Evolutionary conservation across 2,329 filamentous ascomycete genomes (phyloP).

Genomic region (Periglandula ipomoeae): DNA sequence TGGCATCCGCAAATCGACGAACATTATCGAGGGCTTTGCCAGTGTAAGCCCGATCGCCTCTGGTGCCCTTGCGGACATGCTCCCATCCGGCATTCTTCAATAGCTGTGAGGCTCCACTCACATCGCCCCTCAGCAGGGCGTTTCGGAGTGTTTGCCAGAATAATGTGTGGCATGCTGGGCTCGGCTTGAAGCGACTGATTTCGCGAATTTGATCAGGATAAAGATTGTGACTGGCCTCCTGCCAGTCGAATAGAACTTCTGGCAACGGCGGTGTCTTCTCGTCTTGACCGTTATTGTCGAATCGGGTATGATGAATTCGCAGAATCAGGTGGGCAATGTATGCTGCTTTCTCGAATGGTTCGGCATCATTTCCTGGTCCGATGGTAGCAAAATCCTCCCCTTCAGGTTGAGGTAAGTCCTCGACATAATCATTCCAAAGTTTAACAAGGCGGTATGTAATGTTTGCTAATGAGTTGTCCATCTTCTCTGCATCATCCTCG

Average conservation of each 20-base stretch:
- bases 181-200: slow-evolving; percentile 55
- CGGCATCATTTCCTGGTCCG: slow-evolving; percentile 52
- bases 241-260: slow-evolving; percentile 74
- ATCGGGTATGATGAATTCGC: slow-evolving; percentile 62
- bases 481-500: slow-evolving; percentile 44
- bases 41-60: slow-evolving; percentile 58
- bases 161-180: slow-evolving; percentile 63
- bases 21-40: slow-evolving; percentile 72
- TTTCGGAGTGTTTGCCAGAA: slow-evolving; percentile 84
- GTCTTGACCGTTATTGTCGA: slow-evolving; percentile 27
- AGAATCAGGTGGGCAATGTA: slow-evolving; percentile 73
- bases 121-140: slow-evolving; percentile 64
- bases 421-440: slow-evolving; percentile 47
- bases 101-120: slow-evolving; percentile 56
- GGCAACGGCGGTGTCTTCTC: slow-evolving; percentile 52
- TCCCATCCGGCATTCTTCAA: slow-evolving; percentile 72
- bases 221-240: slow-evolving; percentile 64
- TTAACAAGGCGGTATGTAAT: slow-evolving; percentile 41
- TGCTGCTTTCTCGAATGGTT: slow-evolving; percentile 63
- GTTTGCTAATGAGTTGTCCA: slow-evolving; percentile 47
- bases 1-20: slow-evolving; percentile 59
- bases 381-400: slow-evolving; percentile 52
- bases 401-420: slow-evolving; percentile 36
- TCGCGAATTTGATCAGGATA: slow-evolving; percentile 58
- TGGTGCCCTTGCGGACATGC: slow-evolving; percentile 58